Conservation (phyloP, 306 rosid genomes). For the Cotoneaster glaucophyllus region DNA sequence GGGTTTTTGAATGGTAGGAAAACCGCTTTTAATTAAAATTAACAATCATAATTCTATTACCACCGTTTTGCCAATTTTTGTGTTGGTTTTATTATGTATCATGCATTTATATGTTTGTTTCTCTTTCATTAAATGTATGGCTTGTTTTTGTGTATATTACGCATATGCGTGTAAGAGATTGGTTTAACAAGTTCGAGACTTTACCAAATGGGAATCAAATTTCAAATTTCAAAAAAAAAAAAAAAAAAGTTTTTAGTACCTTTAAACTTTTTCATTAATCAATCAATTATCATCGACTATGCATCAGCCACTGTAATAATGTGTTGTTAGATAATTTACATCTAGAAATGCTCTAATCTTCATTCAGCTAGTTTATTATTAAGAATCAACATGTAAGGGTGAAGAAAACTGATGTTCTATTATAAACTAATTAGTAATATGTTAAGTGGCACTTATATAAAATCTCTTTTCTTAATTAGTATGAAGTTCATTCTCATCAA, state of each 20-base stretch:
- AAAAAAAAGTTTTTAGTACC: no score
- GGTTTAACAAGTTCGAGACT: not conserved
- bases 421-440: no score
- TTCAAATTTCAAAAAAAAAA: no score
- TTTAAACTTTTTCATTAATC: no score
- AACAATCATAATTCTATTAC: not conserved
- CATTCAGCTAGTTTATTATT: no score
- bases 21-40: not conserved
- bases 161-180: not conserved
- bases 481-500: not conserved
- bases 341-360: not conserved
- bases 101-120: not conserved
- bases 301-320: not conserved
- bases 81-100: not conserved
- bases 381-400: not conserved
- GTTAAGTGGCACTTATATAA: no score
- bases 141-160: not conserved
- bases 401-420: no score
- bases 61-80: no score
- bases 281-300: not conserved
- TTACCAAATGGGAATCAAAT: not conserved
- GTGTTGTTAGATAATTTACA: not conserved
- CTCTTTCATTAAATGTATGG: not conserved
- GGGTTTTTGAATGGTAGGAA: not conserved
- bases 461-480: no score